A percentile compares a stretch with the other conserved stretches of the same genome.
phyloP scores from a whole-genome alignment of 768 basidiomycete species.

The Leccinum olivaceopallidum region DNA sequence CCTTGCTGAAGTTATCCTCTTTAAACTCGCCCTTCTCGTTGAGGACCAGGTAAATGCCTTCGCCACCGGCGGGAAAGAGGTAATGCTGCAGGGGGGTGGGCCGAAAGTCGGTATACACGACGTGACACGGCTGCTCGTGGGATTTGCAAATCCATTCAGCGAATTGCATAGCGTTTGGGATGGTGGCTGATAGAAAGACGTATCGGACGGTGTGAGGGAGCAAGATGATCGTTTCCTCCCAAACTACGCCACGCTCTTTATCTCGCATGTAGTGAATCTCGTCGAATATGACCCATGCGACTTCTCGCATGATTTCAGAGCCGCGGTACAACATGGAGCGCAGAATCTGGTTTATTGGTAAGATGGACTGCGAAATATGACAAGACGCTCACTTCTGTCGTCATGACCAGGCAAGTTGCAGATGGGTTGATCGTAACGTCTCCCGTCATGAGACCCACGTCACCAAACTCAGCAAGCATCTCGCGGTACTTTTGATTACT shows the following conservation, averaged over 20 bases:
- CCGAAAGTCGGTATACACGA: slow-evolving; percentile 98
- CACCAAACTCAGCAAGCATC: slow-evolving; percentile 95
- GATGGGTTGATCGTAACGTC: slow-evolving; percentile 99
- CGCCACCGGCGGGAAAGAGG: slow-evolving; percentile 94
- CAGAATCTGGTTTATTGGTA: slow-evolving; percentile 65
- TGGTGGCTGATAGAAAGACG: slow-evolving; percentile 98
- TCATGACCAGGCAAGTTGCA: slow-evolving; percentile 98
- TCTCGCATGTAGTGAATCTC: slow-evolving; percentile 99
- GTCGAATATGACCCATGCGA: slow-evolving; percentile 99
- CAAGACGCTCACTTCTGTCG: slow-evolving; percentile 75
- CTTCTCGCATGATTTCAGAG: slow-evolving; percentile 98
- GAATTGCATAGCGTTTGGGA: slow-evolving; percentile 99
- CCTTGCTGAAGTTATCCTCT: slow-evolving; percentile 97
- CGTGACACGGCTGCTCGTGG: slow-evolving; percentile 97
- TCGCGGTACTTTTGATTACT: slow-evolving; percentile 99
- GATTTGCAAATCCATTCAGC: slow-evolving; percentile 98
- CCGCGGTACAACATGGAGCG: slow-evolving; percentile 99
- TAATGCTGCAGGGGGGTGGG: slow-evolving; percentile 98
- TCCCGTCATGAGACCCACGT: slow-evolving; percentile 99
- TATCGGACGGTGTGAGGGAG: slow-evolving; percentile 95
- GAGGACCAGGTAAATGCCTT: slow-evolving; percentile 97
- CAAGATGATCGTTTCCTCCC: slow-evolving; percentile 99
- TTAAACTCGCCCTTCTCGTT: slow-evolving; percentile 97
- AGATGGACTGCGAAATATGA: not conserved
- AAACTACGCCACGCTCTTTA: slow-evolving; percentile 98